Percentiles rank a stretch among this genome's conserved stretches.
phyloP scores from a whole-genome alignment of 768 basidiomycete species.

The Asterophora parasitica region DNA sequence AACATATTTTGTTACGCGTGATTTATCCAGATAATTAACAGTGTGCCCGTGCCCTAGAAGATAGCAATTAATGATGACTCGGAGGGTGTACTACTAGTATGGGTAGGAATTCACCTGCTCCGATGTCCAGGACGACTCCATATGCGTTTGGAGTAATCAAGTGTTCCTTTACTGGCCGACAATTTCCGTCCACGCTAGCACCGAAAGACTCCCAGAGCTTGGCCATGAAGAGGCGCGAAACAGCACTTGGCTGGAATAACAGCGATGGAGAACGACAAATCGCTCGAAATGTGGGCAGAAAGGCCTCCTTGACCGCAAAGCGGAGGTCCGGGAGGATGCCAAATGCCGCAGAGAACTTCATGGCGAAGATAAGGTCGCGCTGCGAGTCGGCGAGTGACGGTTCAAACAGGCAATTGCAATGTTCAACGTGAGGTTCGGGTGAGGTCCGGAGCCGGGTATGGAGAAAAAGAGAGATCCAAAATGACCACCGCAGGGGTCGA shows the following conservation, averaged over 20 bases:
- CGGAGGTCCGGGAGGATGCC: conserved; percentile 38
- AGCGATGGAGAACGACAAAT: conserved; percentile 37
- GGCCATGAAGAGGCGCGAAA: conserved; percentile 56
- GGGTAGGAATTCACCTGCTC: conserved; percentile 8
- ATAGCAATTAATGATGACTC: not conserved
- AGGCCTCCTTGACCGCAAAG: conserved; percentile 32
- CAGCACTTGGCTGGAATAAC: conserved; percentile 30
- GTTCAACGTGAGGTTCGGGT: no score
- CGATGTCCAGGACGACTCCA: conserved; percentile 56
- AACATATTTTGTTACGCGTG: conserved; percentile 56
- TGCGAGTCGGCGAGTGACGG: no score
- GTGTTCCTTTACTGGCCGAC: conserved; percentile 32
- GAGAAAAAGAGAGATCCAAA: no score
- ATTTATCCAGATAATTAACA: conserved; percentile 50
- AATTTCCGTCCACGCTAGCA: conserved; percentile 38
- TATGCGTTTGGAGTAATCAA: conserved; percentile 52
- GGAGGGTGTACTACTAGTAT: no score
- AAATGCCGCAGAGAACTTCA: conserved; percentile 43
- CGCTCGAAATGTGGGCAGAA: conserved; percentile 39
- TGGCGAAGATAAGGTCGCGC: no score
- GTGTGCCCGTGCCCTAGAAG: conserved; percentile 58
- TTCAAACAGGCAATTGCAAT: no score
- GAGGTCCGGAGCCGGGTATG: no score
- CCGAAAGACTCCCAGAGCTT: conserved; percentile 53
- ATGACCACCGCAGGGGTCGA: conserved; percentile 88